Evolutionary conservation across 768 basidiomycete species (phyloP), one percentile per base, ranked within the genome.

Genomic region (Leucocoprinus leucothites): DNA sequence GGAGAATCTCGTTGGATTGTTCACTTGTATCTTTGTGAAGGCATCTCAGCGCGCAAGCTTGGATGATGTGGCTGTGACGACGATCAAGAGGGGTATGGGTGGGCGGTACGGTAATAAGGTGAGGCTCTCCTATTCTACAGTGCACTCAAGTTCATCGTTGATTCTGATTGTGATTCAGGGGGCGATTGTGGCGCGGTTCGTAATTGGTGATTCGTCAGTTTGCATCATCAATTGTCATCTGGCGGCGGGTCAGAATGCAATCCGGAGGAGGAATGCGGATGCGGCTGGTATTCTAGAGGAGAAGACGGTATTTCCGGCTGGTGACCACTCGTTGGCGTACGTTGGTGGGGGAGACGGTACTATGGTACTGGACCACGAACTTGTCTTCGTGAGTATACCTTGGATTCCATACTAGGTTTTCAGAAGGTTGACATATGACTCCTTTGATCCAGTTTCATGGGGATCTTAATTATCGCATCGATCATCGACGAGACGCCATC

Each of bases 221-320:
- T 98, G 96, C 70, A 89, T 97, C 64, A 84, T 98, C 73, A 99
- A 99, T 71, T 94, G 91, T 60, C 96, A 99, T 76, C 81, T 99
- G 57, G 96, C 95, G n/a, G 92, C 93, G 5, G 96, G 96, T 1
- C 95, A 98, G 64, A 80, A 82, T 53, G 88, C 89, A 48, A 81
- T 89, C 16, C 81, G 89, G 1, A 79, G 89, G 58, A 80, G 96
- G 16, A 97, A 97, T 62, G 84, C 87, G 2, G 96, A 99, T 69
- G 75, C 94, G 9, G 86, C 89, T 5, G 87, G 85, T 0, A 89
- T 98, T 56, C 70, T 98, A 57, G 96, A 98, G 62, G 88, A 90
- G 58, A 85, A 85, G 51, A 68, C 79, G 1, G 76, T 94, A 2
- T 87, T 95, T 51, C 76, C 79, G 0, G 71, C 75, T 9, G 67